Conservation (phyloP, 2,329 filamentous ascomycete genomes). For the Scedosporium boydii region DNA sequence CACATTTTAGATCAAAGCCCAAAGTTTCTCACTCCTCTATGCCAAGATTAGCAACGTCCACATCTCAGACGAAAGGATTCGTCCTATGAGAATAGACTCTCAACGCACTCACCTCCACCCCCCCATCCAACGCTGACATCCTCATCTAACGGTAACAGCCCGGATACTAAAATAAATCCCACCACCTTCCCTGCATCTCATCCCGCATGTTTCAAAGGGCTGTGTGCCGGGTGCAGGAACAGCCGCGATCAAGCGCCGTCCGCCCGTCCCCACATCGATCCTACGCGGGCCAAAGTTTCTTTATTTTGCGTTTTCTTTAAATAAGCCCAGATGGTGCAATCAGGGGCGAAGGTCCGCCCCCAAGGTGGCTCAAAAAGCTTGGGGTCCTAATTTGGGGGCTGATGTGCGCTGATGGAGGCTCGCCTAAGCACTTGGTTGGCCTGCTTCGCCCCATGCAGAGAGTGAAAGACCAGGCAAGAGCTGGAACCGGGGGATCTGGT, state of each 20-base stretch:
- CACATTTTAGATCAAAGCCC: neutral
- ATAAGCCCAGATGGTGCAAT: too few species aligned
- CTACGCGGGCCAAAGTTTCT: too few species aligned
- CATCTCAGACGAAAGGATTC: neutral
- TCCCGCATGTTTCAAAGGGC: neutral
- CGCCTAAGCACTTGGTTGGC: neutral
- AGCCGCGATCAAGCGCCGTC: neutral
- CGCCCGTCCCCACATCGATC: neutral
- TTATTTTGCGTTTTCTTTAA: too few species aligned
- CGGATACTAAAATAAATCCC: neutral
- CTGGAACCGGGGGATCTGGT: too few species aligned
- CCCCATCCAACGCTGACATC: neutral
- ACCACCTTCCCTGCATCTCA: neutral
- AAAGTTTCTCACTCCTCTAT: neutral
- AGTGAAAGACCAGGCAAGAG: neutral
- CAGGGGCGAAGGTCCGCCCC: too few species aligned
- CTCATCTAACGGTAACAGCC: too few species aligned
- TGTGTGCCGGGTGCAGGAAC: neutral
- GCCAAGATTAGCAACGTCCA: neutral
- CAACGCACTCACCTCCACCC: neutral
- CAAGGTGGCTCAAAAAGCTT: neutral
- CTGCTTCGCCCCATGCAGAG: neutral
- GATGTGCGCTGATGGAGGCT: neutral
- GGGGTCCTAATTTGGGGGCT: neutral
- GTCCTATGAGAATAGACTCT: neutral